Conservation (phyloP, 2,329 filamentous ascomycete species). For the Aspergillus sclerotialis region DNA sequence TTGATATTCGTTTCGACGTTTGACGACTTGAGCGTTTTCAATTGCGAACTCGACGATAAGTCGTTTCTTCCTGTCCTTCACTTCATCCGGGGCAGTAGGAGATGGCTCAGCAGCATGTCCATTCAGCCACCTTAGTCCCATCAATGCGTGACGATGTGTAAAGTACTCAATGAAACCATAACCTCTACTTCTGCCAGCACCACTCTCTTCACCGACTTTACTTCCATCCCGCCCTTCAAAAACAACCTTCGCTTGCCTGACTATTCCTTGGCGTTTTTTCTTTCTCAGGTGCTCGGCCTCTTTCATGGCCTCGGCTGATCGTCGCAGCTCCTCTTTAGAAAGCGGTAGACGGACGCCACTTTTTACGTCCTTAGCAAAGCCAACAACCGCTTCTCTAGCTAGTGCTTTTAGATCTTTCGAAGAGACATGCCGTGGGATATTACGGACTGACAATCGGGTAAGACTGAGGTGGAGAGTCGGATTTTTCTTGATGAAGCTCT, state of each 20-base stretch:
- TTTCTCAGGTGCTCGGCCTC: constrained; percentile 75
- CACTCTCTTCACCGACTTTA: constrained; percentile 71
- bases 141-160: constrained; percentile 86
- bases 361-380: constrained; percentile 87
- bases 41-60: constrained; percentile 96
- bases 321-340: constrained; percentile 79
- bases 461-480: constrained; percentile 82
- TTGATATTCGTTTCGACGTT: constrained; percentile 51
- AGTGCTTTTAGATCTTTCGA: constrained; percentile 88
- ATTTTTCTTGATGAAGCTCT: constrained; percentile 84
- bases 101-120: constrained; percentile 54
- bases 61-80: constrained; percentile 71
- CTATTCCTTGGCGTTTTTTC: constrained; percentile 74
- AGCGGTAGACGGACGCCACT: constrained; percentile 66
- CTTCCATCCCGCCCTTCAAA: constrained; percentile 81
- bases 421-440: constrained; percentile 74
- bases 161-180: constrained; percentile 98
- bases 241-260: constrained; percentile 89
- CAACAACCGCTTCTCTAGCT: constrained; percentile 85
- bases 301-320: constrained; percentile 72
- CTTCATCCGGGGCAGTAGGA: constrained; percentile 22
- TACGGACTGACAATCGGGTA: constrained; percentile 83
- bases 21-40: constrained; percentile 94
- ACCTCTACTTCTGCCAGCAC: constrained; percentile 76
- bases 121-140: constrained; percentile 92